Evolutionary conservation across 2,329 filamentous ascomycete species (phyloP).

Genomic region (Epichloe elymi): DNA sequence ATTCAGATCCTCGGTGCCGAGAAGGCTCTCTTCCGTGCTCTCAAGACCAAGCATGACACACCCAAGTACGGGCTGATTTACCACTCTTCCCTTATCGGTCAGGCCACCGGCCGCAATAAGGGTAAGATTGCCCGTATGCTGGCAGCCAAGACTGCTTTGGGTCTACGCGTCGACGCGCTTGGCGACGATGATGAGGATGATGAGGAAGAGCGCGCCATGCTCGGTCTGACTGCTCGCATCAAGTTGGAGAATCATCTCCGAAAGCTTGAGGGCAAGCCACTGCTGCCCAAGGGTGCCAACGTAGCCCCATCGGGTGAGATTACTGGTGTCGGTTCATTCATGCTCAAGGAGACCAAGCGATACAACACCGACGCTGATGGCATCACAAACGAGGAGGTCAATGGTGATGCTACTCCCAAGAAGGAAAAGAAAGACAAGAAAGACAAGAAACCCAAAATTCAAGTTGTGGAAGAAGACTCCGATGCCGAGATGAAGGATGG

Average conservation of each 20-base stretch:
- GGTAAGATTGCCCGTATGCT: constrained; percentile 97
- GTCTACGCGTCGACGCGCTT: constrained; percentile 79
- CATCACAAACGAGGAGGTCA: constrained; percentile 44
- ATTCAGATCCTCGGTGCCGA: constrained; percentile 97
- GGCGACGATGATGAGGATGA: constrained; percentile 50
- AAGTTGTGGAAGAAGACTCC: constrained; percentile 27
- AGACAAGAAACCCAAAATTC: constrained; percentile 29
- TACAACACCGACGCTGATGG: constrained; percentile 95
- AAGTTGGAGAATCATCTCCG: constrained; percentile 67
- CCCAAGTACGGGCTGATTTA: constrained; percentile 96
- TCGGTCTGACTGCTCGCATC: constrained; percentile 60
- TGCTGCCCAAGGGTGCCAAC: constrained; percentile 61
- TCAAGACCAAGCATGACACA: constrained; percentile 98
- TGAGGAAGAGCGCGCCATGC: constrained; percentile 75
- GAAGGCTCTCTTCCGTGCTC: constrained; percentile 93
- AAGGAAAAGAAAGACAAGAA: constrained; percentile 30
- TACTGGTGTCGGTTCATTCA: constrained; percentile 61
- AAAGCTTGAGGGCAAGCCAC: constrained; percentile 78
- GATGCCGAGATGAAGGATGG: constrained; percentile 33
- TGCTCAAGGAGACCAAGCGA: constrained; percentile 81
- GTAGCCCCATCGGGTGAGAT: constrained; percentile 61
- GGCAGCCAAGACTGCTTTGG: constrained; percentile 83
- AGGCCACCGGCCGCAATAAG: constrained; percentile 97
- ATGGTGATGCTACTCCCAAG: constrained; percentile 23
- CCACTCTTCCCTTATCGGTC: constrained; percentile 84